Evolutionary conservation across 2,329 filamentous ascomycete genomes (phyloP).

Genomic region (Canariomyces notabilis): DNA sequence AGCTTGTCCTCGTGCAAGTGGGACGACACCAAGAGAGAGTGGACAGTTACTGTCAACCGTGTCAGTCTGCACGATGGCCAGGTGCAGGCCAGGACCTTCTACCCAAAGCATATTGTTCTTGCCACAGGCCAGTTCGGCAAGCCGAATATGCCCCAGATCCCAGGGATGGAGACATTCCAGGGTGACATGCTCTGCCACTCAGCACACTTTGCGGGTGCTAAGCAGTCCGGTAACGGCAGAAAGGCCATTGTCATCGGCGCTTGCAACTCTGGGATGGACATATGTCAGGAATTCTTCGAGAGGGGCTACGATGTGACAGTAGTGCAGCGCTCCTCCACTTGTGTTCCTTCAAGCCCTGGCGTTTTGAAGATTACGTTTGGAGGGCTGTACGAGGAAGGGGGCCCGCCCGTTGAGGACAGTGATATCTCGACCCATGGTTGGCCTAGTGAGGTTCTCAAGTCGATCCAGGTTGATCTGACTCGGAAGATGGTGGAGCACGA

Average conservation of each 20-base stretch:
- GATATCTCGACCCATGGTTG: slow-evolving; percentile 56
- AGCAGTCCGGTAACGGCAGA: slow-evolving; percentile 42
- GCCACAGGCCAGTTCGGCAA: slow-evolving; percentile 51
- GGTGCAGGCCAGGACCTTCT: slow-evolving; percentile 38
- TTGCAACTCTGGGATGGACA: slow-evolving; percentile 66
- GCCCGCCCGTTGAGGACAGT: slow-evolving; percentile 59
- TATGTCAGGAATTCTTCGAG: slow-evolving; percentile 62
- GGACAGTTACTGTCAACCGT: slow-evolving; percentile 45
- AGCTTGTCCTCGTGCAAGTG: slow-evolving; percentile 42
- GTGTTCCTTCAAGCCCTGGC: slow-evolving; percentile 53
- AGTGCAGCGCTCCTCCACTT: slow-evolving; percentile 62
- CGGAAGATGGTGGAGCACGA: slow-evolving; percentile 33
- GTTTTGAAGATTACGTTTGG: slow-evolving; percentile 50
- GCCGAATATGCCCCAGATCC: slow-evolving; percentile 29
- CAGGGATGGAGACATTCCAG: slow-evolving; percentile 47
- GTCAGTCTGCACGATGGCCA: slow-evolving; percentile 22
- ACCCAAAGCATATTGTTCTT: slow-evolving; percentile 48
- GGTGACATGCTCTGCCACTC: slow-evolving; percentile 59
- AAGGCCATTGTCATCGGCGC: slow-evolving; percentile 62
- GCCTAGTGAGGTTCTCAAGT: slow-evolving; percentile 57
- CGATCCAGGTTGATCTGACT: slow-evolving; percentile 45
- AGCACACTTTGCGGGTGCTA: slow-evolving; percentile 52
- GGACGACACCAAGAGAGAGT: slow-evolving; percentile 44
- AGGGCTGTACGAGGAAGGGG: slow-evolving; percentile 45
- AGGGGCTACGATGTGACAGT: slow-evolving; percentile 64